phyloP scores from a whole-genome alignment of 768 basidiomycete genomes.

The Pleurotus tuber-regium region DNA sequence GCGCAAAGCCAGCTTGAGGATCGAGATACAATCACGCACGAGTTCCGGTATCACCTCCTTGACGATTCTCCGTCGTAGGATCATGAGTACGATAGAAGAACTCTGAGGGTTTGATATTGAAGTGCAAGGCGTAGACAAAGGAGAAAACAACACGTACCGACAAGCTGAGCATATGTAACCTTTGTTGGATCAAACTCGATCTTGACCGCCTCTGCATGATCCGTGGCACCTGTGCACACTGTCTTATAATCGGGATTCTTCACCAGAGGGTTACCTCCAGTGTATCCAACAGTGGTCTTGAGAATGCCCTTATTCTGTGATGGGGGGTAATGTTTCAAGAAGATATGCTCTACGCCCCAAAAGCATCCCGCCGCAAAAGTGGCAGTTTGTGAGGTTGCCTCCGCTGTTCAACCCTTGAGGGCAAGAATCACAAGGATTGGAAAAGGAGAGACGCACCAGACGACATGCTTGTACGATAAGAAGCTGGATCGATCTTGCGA shows the following conservation, averaged over 20 bases:
- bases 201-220: constrained; percentile 85
- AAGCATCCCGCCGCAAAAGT: constrained; percentile 50
- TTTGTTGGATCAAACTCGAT: constrained; percentile 82
- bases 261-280: constrained; percentile 58
- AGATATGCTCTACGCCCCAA: constrained; percentile 88
- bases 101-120: constrained; percentile 39
- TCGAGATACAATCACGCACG: constrained; percentile 46
- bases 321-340: constrained; percentile 74
- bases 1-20: background rate
- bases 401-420: constrained; percentile 9
- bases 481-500: constrained; percentile 7
- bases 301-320: constrained; percentile 71
- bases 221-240: constrained; percentile 80
- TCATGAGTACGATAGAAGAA: constrained; percentile 97
- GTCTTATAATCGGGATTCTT: constrained; percentile 63
- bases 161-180: constrained; percentile 81
- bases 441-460: background rate
- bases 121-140: background rate
- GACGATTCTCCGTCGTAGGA: constrained; percentile 78
- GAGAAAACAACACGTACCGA: constrained; percentile 51
- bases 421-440: constrained; percentile 5
- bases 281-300: constrained; percentile 77
- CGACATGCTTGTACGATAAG: constrained; percentile 6
- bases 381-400: constrained; percentile 1
- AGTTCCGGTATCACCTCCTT: constrained; percentile 75